Evolutionary conservation across 495 filamentous ascomycete species (phyloP), one percentile per base, ranked within the genome.

Genomic region (Hyaloscypha hepaticicola): DNA sequence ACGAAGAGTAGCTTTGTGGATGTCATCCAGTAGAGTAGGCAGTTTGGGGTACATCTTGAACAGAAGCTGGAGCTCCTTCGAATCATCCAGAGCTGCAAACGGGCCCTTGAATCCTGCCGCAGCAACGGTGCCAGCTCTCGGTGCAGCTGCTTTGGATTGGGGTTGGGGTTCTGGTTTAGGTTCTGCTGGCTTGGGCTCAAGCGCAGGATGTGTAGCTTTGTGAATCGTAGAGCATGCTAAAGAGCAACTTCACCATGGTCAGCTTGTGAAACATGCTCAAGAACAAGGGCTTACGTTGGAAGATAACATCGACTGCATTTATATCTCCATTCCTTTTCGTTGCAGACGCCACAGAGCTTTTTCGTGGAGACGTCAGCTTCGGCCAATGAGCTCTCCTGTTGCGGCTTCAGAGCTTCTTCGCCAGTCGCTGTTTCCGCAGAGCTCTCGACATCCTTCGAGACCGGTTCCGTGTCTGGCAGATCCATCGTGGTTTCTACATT

Each of bases 221-320:
- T 92, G 89, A 28, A 79, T 74, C 66, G 83, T 85, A 61, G 83
- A 88, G 74, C 89, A 92, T 26, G 80, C 75, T 52, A 90, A 79
- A 1, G 88, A 91, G 69, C 89, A 92, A 70, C 89, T 92, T 60
- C n/a, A 24, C 11, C 29, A 56, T 16, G n/a, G 24, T 66, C 31
- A 53, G 65, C n/a, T 52, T 58, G 22, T 24, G 11, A 38, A n/a
- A 25, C 41, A 6, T 49, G 22, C 41, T 49, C 66, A 66, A 34
- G 63, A 25, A 24, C 3, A 51, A 26, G n/a, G 52, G 70, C 78
- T 65, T 83, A 90, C 87, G 87, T 88, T 75, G 82, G 79, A 9
- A 86, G 65, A n/a, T 70, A 72, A 70, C 88, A 90, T 31, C 78
- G 80, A 3, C 84, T 83, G 74, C 88, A 90, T 58, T 88, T 87